phyloP scores from a whole-genome alignment of 106 monocot genomes.

The Chionographis japonica region DNA sequence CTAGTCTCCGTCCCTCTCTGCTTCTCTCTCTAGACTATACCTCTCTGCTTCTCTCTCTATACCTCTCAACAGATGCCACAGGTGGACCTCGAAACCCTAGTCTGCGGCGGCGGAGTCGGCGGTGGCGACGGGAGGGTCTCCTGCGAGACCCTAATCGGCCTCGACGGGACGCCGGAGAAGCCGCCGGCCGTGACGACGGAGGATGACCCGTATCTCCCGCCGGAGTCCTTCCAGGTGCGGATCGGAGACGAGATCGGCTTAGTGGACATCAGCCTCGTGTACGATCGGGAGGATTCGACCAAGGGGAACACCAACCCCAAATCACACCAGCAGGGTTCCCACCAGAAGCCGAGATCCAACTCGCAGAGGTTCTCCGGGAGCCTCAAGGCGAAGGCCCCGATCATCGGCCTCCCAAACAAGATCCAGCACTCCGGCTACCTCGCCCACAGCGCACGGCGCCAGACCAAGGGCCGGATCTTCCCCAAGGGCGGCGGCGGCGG shows the following conservation, averaged over 20 bases:
- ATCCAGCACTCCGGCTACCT: slow-evolving; percentile 45
- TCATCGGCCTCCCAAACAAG: slow-evolving; percentile 60
- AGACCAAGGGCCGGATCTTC: slow-evolving; percentile 24
- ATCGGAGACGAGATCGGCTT: slow-evolving; percentile 19
- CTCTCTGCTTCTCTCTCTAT: no score
- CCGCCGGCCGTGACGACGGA: neutral
- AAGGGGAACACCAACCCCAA: slow-evolving; percentile 70
- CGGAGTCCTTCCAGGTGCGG: slow-evolving; percentile 23
- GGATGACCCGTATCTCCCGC: slow-evolving; percentile 29
- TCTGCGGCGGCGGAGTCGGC: no score
- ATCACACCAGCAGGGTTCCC: slow-evolving; percentile 17
- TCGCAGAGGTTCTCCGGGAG: slow-evolving; percentile 70
- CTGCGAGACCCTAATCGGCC: no score
- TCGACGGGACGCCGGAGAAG: neutral
- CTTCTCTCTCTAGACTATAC: no score
- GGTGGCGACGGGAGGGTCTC: no score
- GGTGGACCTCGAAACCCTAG: no score
- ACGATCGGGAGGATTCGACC: slow-evolving; percentile 74
- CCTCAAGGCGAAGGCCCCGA: slow-evolving; percentile 52
- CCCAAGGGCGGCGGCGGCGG: slow-evolving; percentile 26
- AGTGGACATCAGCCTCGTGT: slow-evolving; percentile 27
- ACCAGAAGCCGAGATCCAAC: slow-evolving; percentile 11
- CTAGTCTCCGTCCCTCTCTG: no score
- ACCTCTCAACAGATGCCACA: slow-evolving; percentile 33
- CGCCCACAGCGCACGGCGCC: slow-evolving; percentile 24